These are phyloP conservation scores for Lophium mytilinum DNA, from an alignment of 495 filamentous ascomycete species.

Conservation along the genomic window DNA sequence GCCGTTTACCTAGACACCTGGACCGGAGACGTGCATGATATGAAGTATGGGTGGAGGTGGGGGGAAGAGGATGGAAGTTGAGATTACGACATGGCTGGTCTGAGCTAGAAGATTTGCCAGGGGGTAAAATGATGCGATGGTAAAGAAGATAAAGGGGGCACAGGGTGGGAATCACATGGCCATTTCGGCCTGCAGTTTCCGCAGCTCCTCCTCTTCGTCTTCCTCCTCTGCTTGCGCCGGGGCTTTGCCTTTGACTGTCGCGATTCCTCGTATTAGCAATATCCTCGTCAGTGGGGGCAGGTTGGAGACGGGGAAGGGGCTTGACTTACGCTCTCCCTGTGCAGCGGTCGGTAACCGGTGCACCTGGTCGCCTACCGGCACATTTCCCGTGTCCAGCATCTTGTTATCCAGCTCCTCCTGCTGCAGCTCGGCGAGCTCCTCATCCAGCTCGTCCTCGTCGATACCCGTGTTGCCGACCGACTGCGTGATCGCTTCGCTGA, in stretches of 20 bases:
- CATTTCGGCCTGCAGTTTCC: slow-evolving; percentile 94
- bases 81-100: neutral
- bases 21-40: neutral
- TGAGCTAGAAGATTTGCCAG: neutral
- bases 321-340: slow-evolving; percentile 63
- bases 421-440: slow-evolving; percentile 74
- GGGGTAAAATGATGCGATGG: neutral
- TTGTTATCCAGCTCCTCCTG: slow-evolving; percentile 77
- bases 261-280: slow-evolving; percentile 24
- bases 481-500: slow-evolving; percentile 71
- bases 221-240: slow-evolving; percentile 55
- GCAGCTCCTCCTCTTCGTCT: slow-evolving; percentile 92
- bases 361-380: slow-evolving; percentile 62
- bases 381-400: slow-evolving; percentile 83
- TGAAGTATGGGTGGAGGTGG: neutral
- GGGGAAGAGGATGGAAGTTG: neutral
- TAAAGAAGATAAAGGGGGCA: neutral
- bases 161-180: slow-evolving; percentile 62
- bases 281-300: neutral
- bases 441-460: slow-evolving; percentile 81
- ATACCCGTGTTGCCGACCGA: slow-evolving; percentile 59
- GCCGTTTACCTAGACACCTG: neutral
- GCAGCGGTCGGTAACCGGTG: slow-evolving; percentile 63
- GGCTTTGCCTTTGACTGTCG: slow-evolving; percentile 48
- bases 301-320: neutral